These are phyloP conservation scores for Conringia planisiliqua DNA, from an alignment of 345 rosid genomes.

Conservation along the genomic window DNA sequence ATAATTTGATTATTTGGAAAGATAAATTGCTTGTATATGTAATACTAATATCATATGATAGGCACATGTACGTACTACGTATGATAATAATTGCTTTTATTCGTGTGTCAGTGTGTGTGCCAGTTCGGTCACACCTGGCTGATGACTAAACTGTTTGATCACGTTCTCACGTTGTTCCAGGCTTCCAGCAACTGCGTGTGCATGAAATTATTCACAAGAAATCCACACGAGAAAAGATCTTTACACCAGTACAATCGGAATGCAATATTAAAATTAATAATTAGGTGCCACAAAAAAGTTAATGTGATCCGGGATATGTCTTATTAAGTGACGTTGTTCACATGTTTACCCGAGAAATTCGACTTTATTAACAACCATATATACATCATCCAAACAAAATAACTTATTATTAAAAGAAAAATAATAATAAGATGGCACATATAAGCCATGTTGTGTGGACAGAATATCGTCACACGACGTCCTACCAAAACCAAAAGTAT, in stretches of 20 bases:
- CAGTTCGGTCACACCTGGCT: slow-evolving; percentile 8
- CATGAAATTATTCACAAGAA: slow-evolving; percentile 9
- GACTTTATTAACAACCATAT: not conserved
- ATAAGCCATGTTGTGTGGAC: slow-evolving; percentile 11
- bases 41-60: not conserved
- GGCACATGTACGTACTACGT: not conserved
- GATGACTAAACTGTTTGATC: slow-evolving; percentile 7
- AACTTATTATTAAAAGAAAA: not conserved
- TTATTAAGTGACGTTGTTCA: slow-evolving; percentile 8
- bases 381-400: not conserved
- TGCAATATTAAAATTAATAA: not conserved
- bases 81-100: not conserved
- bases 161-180: slow-evolving; percentile 6
- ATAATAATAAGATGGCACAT: not conserved
- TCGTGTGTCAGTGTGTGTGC: not conserved
- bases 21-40: not conserved
- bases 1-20: not conserved
- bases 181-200: not conserved
- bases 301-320: not conserved
- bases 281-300: not conserved
- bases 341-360: slow-evolving; percentile 19
- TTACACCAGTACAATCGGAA: slow-evolving; percentile 3
- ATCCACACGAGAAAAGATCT: not conserved
- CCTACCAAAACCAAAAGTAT: slow-evolving; percentile 18
- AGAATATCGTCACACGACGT: not conserved